Conservation (phyloP, 2,329 filamentous ascomycete genomes). For the Colletotrichum magnum region DNA sequence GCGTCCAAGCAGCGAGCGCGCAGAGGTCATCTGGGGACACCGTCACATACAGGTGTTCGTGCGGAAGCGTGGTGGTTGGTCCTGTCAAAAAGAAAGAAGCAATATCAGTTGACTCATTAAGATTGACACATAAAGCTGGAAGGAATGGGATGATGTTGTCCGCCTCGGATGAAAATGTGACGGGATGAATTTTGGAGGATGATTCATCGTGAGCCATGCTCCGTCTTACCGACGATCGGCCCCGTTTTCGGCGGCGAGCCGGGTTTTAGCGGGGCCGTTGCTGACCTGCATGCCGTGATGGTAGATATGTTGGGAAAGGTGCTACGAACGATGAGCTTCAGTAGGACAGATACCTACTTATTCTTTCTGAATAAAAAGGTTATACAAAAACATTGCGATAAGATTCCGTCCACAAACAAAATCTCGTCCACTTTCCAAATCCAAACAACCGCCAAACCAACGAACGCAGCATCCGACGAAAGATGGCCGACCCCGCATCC, state of each 20-base stretch:
- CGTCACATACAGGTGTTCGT: neutral
- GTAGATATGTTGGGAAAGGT: neutral
- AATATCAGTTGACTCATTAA: neutral
- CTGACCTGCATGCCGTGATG: neutral
- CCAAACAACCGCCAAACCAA: neutral
- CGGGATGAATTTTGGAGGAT: neutral
- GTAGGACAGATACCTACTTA: no score
- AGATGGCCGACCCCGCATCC: conserved; percentile 2
- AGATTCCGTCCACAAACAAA: neutral
- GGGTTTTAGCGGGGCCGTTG: neutral
- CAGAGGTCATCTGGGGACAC: no score
- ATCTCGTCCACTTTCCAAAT: neutral
- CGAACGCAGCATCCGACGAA: no score
- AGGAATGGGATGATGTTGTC: neutral
- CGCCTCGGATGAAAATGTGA: neutral
- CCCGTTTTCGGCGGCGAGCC: neutral
- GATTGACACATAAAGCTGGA: neutral
- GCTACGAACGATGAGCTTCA: neutral
- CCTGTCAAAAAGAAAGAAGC: neutral
- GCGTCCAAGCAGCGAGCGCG: no score
- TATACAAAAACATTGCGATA: no score
- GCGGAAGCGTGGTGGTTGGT: neutral
- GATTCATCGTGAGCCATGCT: neutral
- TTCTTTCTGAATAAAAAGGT: neutral
- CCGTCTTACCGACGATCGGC: neutral